Percentiles rank a stretch among this genome's conserved stretches.
Evolutionary conservation across 495 filamentous ascomycete genomes (phyloP).

Genomic region (Trichoderma virens): DNA sequence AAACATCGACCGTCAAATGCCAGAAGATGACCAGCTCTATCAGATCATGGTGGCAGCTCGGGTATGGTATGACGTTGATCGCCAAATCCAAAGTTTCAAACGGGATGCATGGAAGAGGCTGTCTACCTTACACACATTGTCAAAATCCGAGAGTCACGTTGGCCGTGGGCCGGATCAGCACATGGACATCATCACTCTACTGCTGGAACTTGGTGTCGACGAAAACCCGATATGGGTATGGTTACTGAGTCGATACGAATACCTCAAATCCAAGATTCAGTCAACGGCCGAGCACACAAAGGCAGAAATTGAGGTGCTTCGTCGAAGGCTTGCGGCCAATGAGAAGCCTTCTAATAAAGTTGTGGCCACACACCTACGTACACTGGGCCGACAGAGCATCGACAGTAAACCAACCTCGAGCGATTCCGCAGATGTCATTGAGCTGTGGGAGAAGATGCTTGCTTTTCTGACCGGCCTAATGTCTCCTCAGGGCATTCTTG

Average conservation of each 20-base stretch:
- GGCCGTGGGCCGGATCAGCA: constrained; percentile 64
- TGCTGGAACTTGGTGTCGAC: constrained; percentile 85
- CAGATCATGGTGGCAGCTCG: constrained; percentile 79
- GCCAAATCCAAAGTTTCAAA: constrained; percentile 78
- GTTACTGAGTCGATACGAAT: constrained; percentile 81
- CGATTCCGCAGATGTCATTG: constrained; percentile 69
- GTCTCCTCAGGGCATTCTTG: constrained; percentile 67
- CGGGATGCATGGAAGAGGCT: constrained; percentile 79
- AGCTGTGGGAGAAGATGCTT: constrained; percentile 82
- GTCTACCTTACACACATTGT: constrained; percentile 43
- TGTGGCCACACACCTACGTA: constrained; percentile 64
- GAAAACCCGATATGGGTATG: constrained; percentile 96
- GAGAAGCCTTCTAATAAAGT: constrained; percentile 61
- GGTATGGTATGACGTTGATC: constrained; percentile 90
- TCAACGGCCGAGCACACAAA: constrained; percentile 71
- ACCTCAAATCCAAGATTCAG: constrained; percentile 75
- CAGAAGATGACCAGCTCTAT: constrained; percentile 65
- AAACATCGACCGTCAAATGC: constrained; percentile 44
- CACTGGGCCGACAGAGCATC: constrained; percentile 54
- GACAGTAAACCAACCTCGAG: constrained; percentile 47
- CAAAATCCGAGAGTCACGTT: constrained; percentile 33
- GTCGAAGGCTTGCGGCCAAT: constrained; percentile 65
- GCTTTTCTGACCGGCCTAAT: constrained; percentile 65
- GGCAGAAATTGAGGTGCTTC: constrained; percentile 84
- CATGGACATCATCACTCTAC: constrained; percentile 79